Base-by-base conservation (phyloP, 768 basidiomycete species). In the Zangia roseola region DNA sequence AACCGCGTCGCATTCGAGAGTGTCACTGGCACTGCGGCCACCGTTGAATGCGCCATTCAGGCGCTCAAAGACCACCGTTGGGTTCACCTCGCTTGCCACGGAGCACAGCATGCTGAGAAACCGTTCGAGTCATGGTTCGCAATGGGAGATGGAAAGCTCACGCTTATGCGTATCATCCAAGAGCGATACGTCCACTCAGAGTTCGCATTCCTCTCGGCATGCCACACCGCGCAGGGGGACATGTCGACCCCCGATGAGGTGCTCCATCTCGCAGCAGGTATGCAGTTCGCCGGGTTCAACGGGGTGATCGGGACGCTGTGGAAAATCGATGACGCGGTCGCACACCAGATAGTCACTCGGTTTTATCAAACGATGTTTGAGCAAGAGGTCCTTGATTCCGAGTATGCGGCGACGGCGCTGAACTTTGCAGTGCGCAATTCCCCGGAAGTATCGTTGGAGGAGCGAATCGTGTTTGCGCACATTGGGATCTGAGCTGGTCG, bases 341-440 rank as follows among this genome's bases (percentile, higher is more conserved):
- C 24, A 8, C 35, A 7, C 23, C 12, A 24, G 39, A 30, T 25
- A 10, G 43, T 25, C 13, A 25, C 33, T 9, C 23, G n/a, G 23
- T 25, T 34, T 24, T 34, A 34, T 21, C 28, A 28, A 13, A 35
- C 34, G 42, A 43, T 13, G 30, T 33, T 53, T 76, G 30, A 14
- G 14, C 12, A 30, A 13, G 16, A n/a, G 14, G 40, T 39, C 10
- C 14, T 46, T 7, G 31, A 39, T 14, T 34, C 10, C 1, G 41
- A 44, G 20, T 21, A 30, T 0, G 34, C 26, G 4, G 34, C 25
- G 14, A n/a, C 8, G 33, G 33, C 40, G 16, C 16, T 28, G 16
- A 35, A 36, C 10, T 3, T 24, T 16, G 40, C 40, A 2, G 10
- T 42, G 19, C 3, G 21, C 6, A 12, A 36, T 4, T 25, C 24